Evolutionary conservation across 179 eudicot genomes (phyloP), one percentile per base, ranked within the genome.

Genomic region (Dionaea muscipula): DNA sequence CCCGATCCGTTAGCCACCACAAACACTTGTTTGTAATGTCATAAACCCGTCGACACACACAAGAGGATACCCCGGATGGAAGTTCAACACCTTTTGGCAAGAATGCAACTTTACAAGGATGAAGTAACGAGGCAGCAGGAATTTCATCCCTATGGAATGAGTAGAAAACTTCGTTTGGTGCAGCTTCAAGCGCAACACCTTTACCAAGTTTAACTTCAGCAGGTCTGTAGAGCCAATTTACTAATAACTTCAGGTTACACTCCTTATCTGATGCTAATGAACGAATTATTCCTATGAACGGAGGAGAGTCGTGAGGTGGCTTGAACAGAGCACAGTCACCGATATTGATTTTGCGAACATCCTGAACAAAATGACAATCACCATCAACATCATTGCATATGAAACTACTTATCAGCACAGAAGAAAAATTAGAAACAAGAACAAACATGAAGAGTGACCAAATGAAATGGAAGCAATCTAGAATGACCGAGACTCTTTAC

Each of bases 81-180:
- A 93, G 80, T 55, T 85, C 89, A 67, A 57, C 85, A 68, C 96
- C 95, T 81, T 74, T 83, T 58, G 84, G 94, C 60, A 88, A 78
- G 69, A 93, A 93, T 52, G 99, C 83, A 68, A 93, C 95, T 84
- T 84, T 93, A 77, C 99, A 93, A 25, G 90, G 99, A 77, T 93
- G 96, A 21, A 93, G 80, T 65, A 93, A 64, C 23, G 95, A 85
- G 53, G 85, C 96, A 76, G 94, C 96, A 62, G 86, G 81, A 71
- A 78, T 76, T 78, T 93, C 85, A 78, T 83, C 95, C 80, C 78
- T 78, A 49, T 88, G 95, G 57, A 88, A 93, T 13, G 99, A 93
- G 64, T 88, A 88, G 52, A 88, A 93, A 22, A 85, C 79, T 68
- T 93, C 96, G 96, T 93, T 93, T 16, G 90, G 96, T 63, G 90